Conservation (phyloP, 768 basidiomycete species). For the Neoboletus brunneissimus region DNA sequence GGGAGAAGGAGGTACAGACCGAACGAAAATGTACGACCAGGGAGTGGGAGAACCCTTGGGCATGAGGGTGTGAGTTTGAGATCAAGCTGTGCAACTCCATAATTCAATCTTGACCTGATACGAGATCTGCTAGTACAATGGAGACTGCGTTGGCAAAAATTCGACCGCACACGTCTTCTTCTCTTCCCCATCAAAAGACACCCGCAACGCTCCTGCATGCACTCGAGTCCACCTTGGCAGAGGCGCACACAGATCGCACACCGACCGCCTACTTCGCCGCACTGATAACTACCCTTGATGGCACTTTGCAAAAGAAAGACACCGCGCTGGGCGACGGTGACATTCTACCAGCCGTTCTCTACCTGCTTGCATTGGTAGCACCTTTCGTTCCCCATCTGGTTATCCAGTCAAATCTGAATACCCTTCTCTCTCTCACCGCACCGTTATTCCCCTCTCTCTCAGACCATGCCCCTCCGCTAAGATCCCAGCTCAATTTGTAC, state of each 20-base stretch:
- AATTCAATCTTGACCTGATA: background rate
- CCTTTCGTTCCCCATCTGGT: conserved; percentile 70
- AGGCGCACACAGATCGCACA: conserved; percentile 62
- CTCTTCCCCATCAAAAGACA: conserved; percentile 82
- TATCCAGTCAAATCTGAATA: conserved; percentile 69
- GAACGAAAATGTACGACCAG: conserved; percentile 68
- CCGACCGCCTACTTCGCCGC: conserved; percentile 96
- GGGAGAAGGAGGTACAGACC: conserved; percentile 38
- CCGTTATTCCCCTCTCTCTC: conserved; percentile 72
- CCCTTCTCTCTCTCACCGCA: conserved; percentile 68
- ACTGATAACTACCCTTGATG: conserved; percentile 78
- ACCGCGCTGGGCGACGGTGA: conserved; percentile 69
- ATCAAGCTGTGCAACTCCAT: background rate
- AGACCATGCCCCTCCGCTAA: conserved; percentile 70
- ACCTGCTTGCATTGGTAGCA: conserved; percentile 34
- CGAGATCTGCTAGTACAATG: conserved; percentile 34
- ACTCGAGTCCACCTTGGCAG: conserved; percentile 75
- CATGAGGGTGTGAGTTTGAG: conserved; percentile 22
- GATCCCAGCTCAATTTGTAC: conserved; percentile 83
- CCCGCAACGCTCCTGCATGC: conserved; percentile 84
- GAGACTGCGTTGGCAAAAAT: conserved; percentile 79
- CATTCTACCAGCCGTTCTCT: conserved; percentile 33
- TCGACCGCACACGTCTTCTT: conserved; percentile 77
- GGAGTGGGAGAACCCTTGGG: conserved; percentile 42
- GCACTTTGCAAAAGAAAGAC: conserved; percentile 63